Evolutionary conservation across 768 basidiomycete species (phyloP), one percentile per base, ranked within the genome.

Genomic region (Amanita pseudoporphyria): DNA sequence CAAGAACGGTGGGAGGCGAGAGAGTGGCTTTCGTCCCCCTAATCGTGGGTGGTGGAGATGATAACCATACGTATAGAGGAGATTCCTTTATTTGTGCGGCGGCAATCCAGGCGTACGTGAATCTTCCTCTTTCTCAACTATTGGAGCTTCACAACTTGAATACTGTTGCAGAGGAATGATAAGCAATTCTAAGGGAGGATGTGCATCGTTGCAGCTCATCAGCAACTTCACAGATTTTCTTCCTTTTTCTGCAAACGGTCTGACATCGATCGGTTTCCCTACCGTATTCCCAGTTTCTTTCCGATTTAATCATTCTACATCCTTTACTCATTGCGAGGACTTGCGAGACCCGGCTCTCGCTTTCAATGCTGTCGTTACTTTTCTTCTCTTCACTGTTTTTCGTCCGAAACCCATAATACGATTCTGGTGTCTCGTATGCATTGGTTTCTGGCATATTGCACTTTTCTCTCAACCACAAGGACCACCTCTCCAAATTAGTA

Each of bases 51-150:
- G 91, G 91, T 14, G 87, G 89, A 2, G 88, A 90, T 64, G 53
- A 53, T 0, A 71, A 80, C 41, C 60, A 61, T 35, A 91, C 88
- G 3, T 93, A 92, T 58, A 75, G 91, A 58, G 87, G 81, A 1
- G 91, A 93, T 61, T 81, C 74, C 49, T 93, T 92, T 61, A 77
- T 92, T 32, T 93, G 91, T 61, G 79, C 87, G 36, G 81, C 90
- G 36, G 90, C 87, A 35, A 71, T 82, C 35, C 89, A 92, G 69
- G 79, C 81, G 82, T 90, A 61, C 64, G 78, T 74, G 21, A 6
- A 12, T 26, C 10, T 24, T 9, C n/a, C 14, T 38, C 19, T 47
- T 22, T 35, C 30, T 53, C 26, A 26, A 30, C 31, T 42, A 32
- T 43, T 22, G 26, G 26, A 28, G 26, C 7, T 45, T 5, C 4